These are phyloP conservation scores for Globisporangium nagaii DNA, from an alignment of 352 stramenopile genomes.

Conservation along the genomic window DNA sequence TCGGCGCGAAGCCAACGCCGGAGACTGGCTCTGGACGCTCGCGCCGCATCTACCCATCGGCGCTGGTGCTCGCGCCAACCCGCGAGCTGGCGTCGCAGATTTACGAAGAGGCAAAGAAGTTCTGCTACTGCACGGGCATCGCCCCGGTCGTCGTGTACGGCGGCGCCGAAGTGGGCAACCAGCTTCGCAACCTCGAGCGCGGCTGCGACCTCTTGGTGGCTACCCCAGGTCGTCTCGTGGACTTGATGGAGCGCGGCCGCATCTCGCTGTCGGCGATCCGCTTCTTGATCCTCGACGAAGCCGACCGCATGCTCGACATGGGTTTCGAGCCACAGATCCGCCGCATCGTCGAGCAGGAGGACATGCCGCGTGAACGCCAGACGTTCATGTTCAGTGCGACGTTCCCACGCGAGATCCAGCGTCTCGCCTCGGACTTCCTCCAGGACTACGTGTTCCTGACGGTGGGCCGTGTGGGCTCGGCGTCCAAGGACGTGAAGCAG, in stretches of 20 bases:
- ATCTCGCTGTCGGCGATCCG: slow-evolving; percentile 89
- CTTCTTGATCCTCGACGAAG: slow-evolving; percentile 98
- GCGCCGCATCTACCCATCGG: slow-evolving; percentile 88
- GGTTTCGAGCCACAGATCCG: slow-evolving; percentile 99
- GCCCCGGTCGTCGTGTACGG: slow-evolving; percentile 94
- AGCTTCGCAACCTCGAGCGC: slow-evolving; percentile 82
- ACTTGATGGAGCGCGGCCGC: slow-evolving; percentile 94
- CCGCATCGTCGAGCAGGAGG: slow-evolving; percentile 97
- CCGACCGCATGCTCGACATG: slow-evolving; percentile 99
- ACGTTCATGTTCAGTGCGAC: slow-evolving; percentile 99
- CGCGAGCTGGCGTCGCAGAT: slow-evolving; percentile 95
- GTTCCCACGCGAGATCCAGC: slow-evolving; percentile 97
- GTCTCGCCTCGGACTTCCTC: slow-evolving; percentile 96
- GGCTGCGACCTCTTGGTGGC: slow-evolving; percentile 97
- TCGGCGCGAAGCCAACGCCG: slow-evolving; percentile 47
- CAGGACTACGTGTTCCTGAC: slow-evolving; percentile 99
- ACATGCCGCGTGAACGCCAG: slow-evolving; percentile 96
- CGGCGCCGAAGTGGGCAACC: slow-evolving; percentile 86
- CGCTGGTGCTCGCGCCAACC: slow-evolving; percentile 92
- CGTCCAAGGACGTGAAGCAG: slow-evolving; percentile 98
- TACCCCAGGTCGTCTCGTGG: slow-evolving; percentile 95
- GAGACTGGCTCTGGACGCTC: slow-evolving; percentile 47
- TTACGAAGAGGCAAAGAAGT: slow-evolving; percentile 94
- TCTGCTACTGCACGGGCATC: slow-evolving; percentile 96
- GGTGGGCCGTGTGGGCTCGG: slow-evolving; percentile 96